Percentiles rank a stretch among this genome's conserved stretches.
Evolutionary conservation across 345 rosid genomes (phyloP).

Genomic region (Linum lewisii): DNA sequence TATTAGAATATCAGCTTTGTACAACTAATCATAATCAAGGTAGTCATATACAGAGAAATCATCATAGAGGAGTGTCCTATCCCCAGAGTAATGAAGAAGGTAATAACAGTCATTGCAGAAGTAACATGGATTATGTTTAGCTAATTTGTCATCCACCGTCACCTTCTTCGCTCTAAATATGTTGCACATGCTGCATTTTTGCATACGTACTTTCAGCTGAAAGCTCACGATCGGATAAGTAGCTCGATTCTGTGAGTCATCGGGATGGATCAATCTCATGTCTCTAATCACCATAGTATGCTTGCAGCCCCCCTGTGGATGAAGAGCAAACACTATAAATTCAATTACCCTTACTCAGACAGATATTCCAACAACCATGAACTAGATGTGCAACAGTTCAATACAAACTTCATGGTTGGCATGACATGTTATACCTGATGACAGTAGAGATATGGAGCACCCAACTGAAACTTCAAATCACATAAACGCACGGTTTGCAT

Average conservation of each 20-base stretch:
- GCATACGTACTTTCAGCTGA: conserved; percentile 32
- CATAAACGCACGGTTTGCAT: conserved; percentile 60
- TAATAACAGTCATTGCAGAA: conserved; percentile 65
- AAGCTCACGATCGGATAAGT: conserved; percentile 58
- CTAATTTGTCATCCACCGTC: conserved; percentile 62
- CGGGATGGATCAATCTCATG: conserved; percentile 74
- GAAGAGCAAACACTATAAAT: conserved; percentile 2
- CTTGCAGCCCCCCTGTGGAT: conserved; percentile 72
- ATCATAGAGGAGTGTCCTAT: conserved; percentile 24
- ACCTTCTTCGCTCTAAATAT: conserved; percentile 51
- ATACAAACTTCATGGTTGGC: too few species aligned
- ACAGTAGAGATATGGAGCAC: conserved; percentile 77
- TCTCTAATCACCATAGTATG: conserved; percentile 72
- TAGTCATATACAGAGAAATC: conserved; percentile 54
- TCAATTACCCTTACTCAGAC: neutral
- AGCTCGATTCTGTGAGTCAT: conserved; percentile 48
- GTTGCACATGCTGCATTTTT: conserved; percentile 63
- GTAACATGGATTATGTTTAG: conserved; percentile 58
- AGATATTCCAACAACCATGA: too few species aligned
- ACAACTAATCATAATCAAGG: neutral
- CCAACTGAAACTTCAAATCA: conserved; percentile 65
- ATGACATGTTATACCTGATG: conserved; percentile 51
- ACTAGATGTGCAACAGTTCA: neutral
- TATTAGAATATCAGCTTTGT: too few species aligned
- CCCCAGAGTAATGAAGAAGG: conserved; percentile 43